Conservation (phyloP, 73 alveolate species). For the Paramecium tetraurelia region DNA sequence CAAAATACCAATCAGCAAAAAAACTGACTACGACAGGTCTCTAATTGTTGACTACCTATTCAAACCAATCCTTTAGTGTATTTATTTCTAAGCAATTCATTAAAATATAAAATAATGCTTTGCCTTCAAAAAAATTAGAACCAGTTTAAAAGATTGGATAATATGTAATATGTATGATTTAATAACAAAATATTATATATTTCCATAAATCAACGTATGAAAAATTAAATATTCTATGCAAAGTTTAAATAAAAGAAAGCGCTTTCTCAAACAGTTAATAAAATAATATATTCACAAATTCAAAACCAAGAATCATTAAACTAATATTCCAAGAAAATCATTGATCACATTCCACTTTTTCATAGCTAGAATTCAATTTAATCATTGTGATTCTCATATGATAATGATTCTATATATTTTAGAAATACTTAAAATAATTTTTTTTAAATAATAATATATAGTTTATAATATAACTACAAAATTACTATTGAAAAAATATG, state of each 20-base stretch:
- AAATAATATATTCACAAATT: background rate
- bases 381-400: background rate
- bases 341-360: background rate
- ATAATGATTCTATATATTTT: background rate
- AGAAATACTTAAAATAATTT: background rate
- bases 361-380: too few species aligned
- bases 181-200: background rate
- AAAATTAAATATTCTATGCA: background rate
- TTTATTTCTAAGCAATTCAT: background rate
- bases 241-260: background rate
- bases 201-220: background rate
- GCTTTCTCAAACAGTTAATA: background rate
- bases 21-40: conserved; percentile 15
- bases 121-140: background rate
- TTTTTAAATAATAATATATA: background rate
- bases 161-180: background rate
- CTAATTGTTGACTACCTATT: background rate
- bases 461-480: background rate
- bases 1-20: conserved; percentile 14
- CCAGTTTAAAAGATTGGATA: conserved; percentile 34
- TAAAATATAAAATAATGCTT: background rate
- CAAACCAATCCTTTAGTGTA: background rate
- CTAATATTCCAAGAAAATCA: background rate
- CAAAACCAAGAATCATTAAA: background rate
- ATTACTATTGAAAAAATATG: too few species aligned